Conservation (phyloP, 805 yeast genomes). For the Candida oleophila region DNA sequence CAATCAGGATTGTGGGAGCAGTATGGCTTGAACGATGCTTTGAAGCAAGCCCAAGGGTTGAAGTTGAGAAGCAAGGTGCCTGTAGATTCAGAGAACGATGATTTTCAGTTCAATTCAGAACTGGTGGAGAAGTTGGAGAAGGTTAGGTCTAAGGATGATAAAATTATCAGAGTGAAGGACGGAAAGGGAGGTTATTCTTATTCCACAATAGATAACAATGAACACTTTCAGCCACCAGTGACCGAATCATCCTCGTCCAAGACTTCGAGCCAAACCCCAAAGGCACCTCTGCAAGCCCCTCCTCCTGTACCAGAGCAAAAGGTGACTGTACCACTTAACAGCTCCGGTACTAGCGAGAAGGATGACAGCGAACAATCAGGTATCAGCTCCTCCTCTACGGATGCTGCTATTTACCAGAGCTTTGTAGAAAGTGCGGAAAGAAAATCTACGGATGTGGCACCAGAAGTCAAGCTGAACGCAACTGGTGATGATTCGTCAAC, state of each 20-base stretch:
- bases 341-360: background rate
- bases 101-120: background rate
- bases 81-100: conserved; percentile 1
- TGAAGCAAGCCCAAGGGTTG: background rate
- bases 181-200: conserved; percentile 11
- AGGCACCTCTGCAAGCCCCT: background rate
- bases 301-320: conserved; percentile 1
- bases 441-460: background rate
- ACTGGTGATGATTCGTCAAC: background rate
- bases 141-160: conserved; percentile 21
- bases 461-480: background rate
- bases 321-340: too few species aligned
- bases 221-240: conserved; percentile 23
- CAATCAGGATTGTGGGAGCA: conserved; percentile 2
- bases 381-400: conserved; percentile 2
- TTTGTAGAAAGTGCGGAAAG: conserved; percentile 1
- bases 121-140: conserved; percentile 12
- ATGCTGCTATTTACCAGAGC: background rate
- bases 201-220: conserved; percentile 38
- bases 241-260: background rate
- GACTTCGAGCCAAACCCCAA: background rate
- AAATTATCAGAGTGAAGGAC: conserved; percentile 18
- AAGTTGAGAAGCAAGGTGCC: conserved; percentile 4
- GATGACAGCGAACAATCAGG: background rate
- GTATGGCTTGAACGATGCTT: conserved; percentile 1